Conservation (phyloP, 139 green algal genomes). For the Limnomonas spitsbergensis region DNA sequence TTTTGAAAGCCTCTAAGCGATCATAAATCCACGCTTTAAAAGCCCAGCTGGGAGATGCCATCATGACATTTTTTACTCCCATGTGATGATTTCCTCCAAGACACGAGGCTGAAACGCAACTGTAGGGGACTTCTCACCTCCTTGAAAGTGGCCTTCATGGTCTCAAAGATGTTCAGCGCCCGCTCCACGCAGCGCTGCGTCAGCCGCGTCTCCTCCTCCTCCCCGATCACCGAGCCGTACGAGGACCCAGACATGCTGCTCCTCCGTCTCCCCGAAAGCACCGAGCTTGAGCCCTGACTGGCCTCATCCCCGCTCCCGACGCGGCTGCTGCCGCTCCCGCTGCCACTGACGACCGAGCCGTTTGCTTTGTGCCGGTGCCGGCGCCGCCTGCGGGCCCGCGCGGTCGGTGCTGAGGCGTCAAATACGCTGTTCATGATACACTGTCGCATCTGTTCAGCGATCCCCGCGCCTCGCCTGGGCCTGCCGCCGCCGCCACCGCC, state of each 20-base stretch:
- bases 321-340: background rate
- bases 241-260: background rate
- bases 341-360: background rate
- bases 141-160: slow-evolving; percentile 5
- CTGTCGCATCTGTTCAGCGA: background rate
- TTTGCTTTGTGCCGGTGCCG: no score
- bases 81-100: no score
- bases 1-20: no score
- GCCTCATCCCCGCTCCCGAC: background rate
- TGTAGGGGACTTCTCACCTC: slow-evolving; percentile 2
- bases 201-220: background rate
- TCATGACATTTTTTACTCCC: no score
- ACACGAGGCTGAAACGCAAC: no score
- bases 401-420: background rate
- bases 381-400: background rate
- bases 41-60: no score
- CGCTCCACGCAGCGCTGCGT: slow-evolving; percentile 8
- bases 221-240: background rate
- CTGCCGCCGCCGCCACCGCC: background rate
- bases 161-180: slow-evolving; percentile 9
- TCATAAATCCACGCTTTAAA: no score
- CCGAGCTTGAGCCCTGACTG: background rate
- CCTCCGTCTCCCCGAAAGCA: background rate
- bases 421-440: background rate
- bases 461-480: no score